These are phyloP conservation scores for Hypoxylon lenormandii DNA, from an alignment of 495 filamentous ascomycete genomes.

Conservation along the genomic window DNA sequence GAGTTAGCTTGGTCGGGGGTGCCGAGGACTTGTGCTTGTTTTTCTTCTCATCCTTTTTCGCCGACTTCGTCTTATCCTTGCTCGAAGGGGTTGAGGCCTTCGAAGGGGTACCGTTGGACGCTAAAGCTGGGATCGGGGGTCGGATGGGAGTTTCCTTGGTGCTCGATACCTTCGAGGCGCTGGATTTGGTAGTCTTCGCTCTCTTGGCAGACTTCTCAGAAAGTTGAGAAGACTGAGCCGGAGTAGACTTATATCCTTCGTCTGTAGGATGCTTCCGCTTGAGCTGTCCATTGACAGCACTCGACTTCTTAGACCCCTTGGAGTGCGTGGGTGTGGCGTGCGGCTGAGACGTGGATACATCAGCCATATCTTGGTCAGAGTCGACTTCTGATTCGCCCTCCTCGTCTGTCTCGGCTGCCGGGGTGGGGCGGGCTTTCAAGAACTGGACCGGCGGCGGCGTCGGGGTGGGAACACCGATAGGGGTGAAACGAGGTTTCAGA, in stretches of 20 bases:
- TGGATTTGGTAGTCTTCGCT: slow-evolving; percentile 30
- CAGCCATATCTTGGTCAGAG: slow-evolving; percentile 52
- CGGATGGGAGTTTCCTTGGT: slow-evolving; percentile 16
- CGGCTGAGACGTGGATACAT: not conserved
- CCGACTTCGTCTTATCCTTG: slow-evolving; percentile 18
- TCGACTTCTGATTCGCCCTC: slow-evolving; percentile 46
- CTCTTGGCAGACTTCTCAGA: slow-evolving; percentile 38
- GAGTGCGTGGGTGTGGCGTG: slow-evolving; percentile 5
- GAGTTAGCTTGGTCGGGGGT: slow-evolving; percentile 53
- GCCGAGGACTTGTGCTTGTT: slow-evolving; percentile 30
- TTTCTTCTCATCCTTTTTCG: slow-evolving; percentile 33
- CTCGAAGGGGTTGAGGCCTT: slow-evolving; percentile 25
- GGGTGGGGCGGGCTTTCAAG: not conserved
- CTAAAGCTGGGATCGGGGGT: not conserved
- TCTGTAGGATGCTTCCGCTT: slow-evolving; percentile 46
- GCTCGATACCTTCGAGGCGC: slow-evolving; percentile 3
- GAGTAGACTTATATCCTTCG: slow-evolving; percentile 10
- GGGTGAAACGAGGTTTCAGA: slow-evolving; percentile 58
- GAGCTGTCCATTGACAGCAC: slow-evolving; percentile 32
- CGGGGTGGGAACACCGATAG: slow-evolving; percentile 55
- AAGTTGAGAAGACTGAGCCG: slow-evolving; percentile 30
- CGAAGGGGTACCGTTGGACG: slow-evolving; percentile 21
- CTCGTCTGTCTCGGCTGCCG: slow-evolving; percentile 20
- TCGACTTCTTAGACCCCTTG: slow-evolving; percentile 41
- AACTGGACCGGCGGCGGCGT: not conserved